These are phyloP conservation scores for Closterium sp. DNA, from an alignment of 139 green algal species.

Conservation along the genomic window DNA sequence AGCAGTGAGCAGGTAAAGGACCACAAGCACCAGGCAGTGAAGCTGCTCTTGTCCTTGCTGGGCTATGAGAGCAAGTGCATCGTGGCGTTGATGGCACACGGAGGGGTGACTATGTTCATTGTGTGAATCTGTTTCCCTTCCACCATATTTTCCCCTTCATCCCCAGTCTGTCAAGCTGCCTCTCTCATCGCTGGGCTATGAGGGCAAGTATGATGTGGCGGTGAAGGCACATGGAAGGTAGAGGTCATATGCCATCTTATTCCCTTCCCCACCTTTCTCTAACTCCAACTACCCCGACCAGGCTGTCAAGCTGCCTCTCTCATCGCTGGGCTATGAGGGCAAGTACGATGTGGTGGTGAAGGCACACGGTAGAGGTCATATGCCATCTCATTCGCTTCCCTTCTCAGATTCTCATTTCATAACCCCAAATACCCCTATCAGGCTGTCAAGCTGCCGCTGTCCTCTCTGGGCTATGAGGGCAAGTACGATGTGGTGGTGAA, in stretches of 20 bases:
- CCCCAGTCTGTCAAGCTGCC: background rate
- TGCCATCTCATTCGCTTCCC: no score
- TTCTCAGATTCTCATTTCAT: no score
- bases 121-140: no score
- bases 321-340: no score
- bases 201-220: constrained; percentile 23
- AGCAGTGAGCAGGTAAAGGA: background rate
- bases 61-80: constrained; percentile 37
- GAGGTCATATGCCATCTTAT: background rate
- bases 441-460: constrained; percentile 24
- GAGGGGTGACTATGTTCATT: no score
- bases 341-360: no score
- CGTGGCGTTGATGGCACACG: constrained; percentile 18
- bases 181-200: constrained; percentile 26
- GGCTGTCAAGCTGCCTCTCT: no score
- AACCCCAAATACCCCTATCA: background rate
- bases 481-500: constrained; percentile 40
- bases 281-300: no score
- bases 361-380: no score
- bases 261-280: no score
- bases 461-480: constrained; percentile 25
- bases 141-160: no score
- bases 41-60: background rate
- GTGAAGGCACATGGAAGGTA: constrained; percentile 12
- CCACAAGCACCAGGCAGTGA: no score